Conservation (phyloP, 1,139 yeast genomes). For the Suhomyces atakaporum region DNA sequence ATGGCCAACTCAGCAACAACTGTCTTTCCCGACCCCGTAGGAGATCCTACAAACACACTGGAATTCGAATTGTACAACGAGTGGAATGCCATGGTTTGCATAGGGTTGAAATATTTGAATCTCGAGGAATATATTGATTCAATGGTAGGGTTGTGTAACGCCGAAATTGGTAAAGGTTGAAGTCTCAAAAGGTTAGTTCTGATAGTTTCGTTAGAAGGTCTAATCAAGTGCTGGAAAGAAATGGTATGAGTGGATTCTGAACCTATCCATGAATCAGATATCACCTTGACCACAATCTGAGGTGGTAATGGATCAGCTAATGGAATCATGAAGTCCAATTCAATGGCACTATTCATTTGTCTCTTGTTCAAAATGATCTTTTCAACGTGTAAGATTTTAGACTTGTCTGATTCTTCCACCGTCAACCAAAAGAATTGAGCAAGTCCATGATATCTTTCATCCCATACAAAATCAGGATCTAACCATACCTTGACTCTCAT, state of each 20-base stretch:
- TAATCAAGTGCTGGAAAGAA: slow-evolving; percentile 85
- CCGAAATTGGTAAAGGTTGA: slow-evolving; percentile 84
- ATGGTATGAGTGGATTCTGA: slow-evolving; percentile 76
- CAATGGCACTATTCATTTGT: slow-evolving; percentile 60
- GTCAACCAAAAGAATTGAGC: slow-evolving; percentile 91
- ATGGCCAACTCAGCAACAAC: slow-evolving; percentile 96
- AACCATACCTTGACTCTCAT: slow-evolving; percentile 75
- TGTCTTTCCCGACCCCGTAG: slow-evolving; percentile 98
- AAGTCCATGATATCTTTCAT: slow-evolving; percentile 73
- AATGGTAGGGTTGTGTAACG: slow-evolving; percentile 67
- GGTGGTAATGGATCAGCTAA: slow-evolving; percentile 85
- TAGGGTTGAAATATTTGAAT: slow-evolving; percentile 91
- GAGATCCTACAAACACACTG: slow-evolving; percentile 92
- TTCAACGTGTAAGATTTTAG: slow-evolving; percentile 78
- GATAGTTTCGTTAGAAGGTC: slow-evolving; percentile 85
- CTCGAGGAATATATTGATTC: slow-evolving; percentile 66
- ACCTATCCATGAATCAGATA: slow-evolving; percentile 90
- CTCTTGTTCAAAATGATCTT: slow-evolving; percentile 67
- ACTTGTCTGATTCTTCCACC: slow-evolving; percentile 81
- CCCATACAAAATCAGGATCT: slow-evolving; percentile 85
- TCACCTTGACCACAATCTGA: slow-evolving; percentile 74
- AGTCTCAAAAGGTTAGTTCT: slow-evolving; percentile 77
- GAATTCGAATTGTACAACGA: slow-evolving; percentile 77
- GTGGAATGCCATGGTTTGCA: slow-evolving; percentile 98
- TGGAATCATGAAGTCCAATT: slow-evolving; percentile 91